phyloP scores from a whole-genome alignment of 108 stramenopile genomes.

The Poteriospumella lacustris region DNA sequence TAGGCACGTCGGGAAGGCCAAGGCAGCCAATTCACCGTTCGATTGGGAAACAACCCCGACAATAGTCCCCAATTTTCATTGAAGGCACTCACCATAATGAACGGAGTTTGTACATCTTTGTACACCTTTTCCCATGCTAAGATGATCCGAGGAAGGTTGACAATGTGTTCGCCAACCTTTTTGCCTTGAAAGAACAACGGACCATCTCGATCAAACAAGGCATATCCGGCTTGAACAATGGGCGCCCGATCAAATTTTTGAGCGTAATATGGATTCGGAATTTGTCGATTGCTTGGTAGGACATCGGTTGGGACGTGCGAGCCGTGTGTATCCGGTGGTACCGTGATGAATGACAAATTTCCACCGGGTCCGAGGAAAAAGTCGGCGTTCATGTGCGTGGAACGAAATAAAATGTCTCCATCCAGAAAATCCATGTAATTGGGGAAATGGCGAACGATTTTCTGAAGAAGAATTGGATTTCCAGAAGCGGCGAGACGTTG shows the following conservation, averaged over 20 bases:
- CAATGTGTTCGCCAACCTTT: neutral
- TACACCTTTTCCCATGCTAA: neutral
- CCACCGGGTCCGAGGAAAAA: neutral
- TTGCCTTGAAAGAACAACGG: neutral
- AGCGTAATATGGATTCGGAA: neutral
- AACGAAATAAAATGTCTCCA: neutral
- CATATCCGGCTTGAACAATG: neutral
- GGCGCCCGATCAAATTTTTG: neutral
- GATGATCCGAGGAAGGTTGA: neutral
- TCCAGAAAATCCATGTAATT: constrained; percentile 23
- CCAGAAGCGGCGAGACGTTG: neutral
- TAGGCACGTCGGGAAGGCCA: neutral
- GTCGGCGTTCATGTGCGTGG: neutral
- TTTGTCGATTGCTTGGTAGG: neutral
- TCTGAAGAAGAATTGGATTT: neutral
- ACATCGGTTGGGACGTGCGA: neutral
- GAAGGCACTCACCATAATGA: neutral
- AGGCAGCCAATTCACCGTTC: constrained; percentile 3
- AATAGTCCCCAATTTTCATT: constrained; percentile 24
- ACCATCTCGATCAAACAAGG: neutral
- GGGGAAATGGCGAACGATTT: neutral
- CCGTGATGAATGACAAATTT: too few species aligned
- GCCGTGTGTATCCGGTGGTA: neutral
- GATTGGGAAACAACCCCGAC: constrained; percentile 13
- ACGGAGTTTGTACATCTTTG: neutral